phyloP scores from a whole-genome alignment of 805 yeast genomes.

The Pichia gijzeniarum region DNA sequence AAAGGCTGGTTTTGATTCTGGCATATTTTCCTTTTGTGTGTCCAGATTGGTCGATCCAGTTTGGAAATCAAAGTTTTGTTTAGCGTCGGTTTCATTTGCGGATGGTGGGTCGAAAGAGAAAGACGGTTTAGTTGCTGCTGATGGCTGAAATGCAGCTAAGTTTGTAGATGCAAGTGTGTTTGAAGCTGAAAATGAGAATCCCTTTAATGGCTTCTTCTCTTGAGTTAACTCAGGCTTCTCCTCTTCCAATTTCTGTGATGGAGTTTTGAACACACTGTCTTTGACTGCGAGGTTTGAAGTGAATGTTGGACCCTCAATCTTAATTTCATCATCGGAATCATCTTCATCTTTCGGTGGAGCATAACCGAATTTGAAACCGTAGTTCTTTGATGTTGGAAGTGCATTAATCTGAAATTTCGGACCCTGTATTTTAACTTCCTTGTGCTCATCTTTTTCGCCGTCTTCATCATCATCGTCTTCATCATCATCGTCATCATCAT shows the following conservation, averaged over 20 bases:
- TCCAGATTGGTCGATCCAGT: not conserved
- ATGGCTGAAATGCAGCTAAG: not conserved
- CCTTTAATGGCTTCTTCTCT: not conserved
- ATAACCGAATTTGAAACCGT: slow-evolving; percentile 44
- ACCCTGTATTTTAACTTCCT: slow-evolving; percentile 58
- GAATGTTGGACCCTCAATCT: slow-evolving; percentile 70
- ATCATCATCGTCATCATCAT: slow-evolving; percentile 4
- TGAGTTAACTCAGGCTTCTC: slow-evolving; percentile 3
- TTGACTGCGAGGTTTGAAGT: slow-evolving; percentile 33
- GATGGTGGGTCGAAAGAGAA: not conserved
- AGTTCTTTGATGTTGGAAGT: slow-evolving; percentile 42
- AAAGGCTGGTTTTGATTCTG: slow-evolving; percentile 11
- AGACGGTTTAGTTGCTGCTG: not conserved
- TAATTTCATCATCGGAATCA: slow-evolving; percentile 55
- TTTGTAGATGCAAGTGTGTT: not conserved
- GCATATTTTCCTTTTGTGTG: no score
- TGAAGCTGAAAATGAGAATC: not conserved
- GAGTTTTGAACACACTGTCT: slow-evolving; percentile 28
- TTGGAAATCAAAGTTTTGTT: slow-evolving; percentile 3
- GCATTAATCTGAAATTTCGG: slow-evolving; percentile 50
- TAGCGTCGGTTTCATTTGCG: not conserved
- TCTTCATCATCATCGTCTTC: slow-evolving; percentile 22
- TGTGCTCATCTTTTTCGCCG: slow-evolving; percentile 35
- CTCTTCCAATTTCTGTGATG: slow-evolving; percentile 16
- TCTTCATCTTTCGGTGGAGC: slow-evolving; percentile 30